A percentile compares a stretch with the other conserved stretches of the same genome.
phyloP scores from a whole-genome alignment of 345 rosid genomes.

The Eucalyptus microcorys region DNA sequence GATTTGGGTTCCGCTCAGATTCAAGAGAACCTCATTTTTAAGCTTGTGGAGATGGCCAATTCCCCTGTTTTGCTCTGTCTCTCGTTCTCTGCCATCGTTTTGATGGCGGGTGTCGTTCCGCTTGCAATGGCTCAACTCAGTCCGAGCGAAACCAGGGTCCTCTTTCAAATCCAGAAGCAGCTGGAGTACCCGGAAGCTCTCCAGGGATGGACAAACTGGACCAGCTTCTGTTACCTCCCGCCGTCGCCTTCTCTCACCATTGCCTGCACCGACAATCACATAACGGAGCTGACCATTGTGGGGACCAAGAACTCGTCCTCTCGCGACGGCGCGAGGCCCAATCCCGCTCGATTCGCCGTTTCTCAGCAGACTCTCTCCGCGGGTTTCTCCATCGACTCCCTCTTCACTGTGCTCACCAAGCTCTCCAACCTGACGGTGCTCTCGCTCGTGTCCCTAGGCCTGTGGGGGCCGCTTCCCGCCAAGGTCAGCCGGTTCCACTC shows the following conservation, averaged over 20 bases:
- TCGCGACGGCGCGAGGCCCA: neutral
- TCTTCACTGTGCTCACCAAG: conserved; percentile 57
- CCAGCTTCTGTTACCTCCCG: conserved; percentile 65
- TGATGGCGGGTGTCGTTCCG: conserved; percentile 5
- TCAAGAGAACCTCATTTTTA: neutral
- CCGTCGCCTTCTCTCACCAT: conserved; percentile 44
- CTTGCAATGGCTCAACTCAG: conserved; percentile 35
- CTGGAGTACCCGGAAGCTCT: conserved; percentile 64
- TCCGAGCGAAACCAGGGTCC: conserved; percentile 38
- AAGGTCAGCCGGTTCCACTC: conserved; percentile 39
- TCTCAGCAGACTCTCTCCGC: conserved; percentile 27
- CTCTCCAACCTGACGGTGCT: conserved; percentile 46
- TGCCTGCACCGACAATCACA: conserved; percentile 35
- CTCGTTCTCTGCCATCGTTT: neutral
- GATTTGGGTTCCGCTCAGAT: neutral
- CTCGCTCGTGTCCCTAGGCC: conserved; percentile 63
- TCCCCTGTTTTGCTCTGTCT: neutral
- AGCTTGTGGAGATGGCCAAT: neutral
- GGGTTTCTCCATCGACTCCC: conserved; percentile 44
- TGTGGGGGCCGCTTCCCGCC: conserved; percentile 67
- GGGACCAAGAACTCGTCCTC: conserved; percentile 51
- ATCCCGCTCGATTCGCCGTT: conserved; percentile 1
- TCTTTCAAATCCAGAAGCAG: conserved; percentile 48
- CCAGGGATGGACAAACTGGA: conserved; percentile 64
- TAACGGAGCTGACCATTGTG: conserved; percentile 43